These are phyloP conservation scores for Pseudohalonectria lignicola DNA, from an alignment of 2,329 filamentous ascomycete genomes.

Conservation along the genomic window DNA sequence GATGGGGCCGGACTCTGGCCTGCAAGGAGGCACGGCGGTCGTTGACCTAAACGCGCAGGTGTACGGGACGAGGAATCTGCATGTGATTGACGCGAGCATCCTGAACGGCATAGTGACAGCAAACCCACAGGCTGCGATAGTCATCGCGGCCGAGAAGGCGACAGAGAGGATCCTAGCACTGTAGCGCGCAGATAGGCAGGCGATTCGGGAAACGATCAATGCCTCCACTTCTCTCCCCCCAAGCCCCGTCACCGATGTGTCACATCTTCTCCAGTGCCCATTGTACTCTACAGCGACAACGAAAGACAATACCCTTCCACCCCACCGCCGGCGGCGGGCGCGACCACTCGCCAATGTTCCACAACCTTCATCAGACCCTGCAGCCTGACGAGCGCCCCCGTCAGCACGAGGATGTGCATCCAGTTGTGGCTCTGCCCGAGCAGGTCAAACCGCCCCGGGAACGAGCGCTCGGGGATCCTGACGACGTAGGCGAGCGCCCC, in stretches of 20 bases:
- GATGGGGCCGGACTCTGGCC: constrained; percentile 11
- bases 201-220: too few species aligned
- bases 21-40: constrained; percentile 9
- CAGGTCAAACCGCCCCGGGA: constrained; percentile 13
- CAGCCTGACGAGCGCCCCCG: constrained; percentile 2
- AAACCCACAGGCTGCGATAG: constrained; percentile 46
- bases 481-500: constrained; percentile 15
- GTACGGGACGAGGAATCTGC: constrained; percentile 40
- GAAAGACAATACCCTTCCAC: background rate
- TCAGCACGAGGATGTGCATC: constrained; percentile 11
- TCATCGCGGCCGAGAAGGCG: constrained; percentile 45
- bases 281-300: too few species aligned
- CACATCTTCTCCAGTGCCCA: too few species aligned
- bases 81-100: constrained; percentile 42
- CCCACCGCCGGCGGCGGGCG: background rate
- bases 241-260: too few species aligned
- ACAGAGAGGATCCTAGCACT: constrained; percentile 36
- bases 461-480: constrained; percentile 18
- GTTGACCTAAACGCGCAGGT: constrained; percentile 23
- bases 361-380: background rate
- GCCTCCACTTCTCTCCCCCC: too few species aligned
- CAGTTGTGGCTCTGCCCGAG: constrained; percentile 15
- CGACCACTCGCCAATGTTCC: background rate
- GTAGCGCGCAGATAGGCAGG: too few species aligned
- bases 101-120: constrained; percentile 47